A percentile compares a stretch with the other conserved stretches of the same genome.
These are phyloP conservation scores for Sequoiadendron giganteum DNA, from an alignment of 75 land plant species.

Conservation along the genomic window DNA sequence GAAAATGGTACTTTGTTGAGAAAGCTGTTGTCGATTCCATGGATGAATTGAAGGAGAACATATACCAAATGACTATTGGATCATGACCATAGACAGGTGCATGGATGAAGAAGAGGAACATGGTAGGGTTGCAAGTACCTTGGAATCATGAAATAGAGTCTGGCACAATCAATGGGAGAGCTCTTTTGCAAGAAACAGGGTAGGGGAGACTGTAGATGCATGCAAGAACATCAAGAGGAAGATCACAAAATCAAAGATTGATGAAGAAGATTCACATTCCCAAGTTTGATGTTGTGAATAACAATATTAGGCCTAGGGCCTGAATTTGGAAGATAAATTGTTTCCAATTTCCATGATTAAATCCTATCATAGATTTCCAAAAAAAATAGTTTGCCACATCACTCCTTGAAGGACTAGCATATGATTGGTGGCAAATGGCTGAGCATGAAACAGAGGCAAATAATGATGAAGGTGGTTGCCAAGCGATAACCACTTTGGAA, in stretches of 20 bases:
- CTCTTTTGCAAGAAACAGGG: too few relatives aligned
- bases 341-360: neutral
- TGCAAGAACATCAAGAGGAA: neutral
- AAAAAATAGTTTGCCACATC: too few relatives aligned
- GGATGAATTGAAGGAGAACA: neutral
- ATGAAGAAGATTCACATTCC: neutral
- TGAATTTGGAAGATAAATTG: neutral
- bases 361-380: too few relatives aligned
- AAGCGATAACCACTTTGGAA: neutral
- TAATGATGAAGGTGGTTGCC: neutral
- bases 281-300: neutral
- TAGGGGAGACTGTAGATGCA: neutral
- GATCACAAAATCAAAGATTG: neutral
- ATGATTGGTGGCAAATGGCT: neutral
- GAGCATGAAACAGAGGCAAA: neutral
- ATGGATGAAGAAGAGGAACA: neutral
- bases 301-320: neutral
- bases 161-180: too few relatives aligned
- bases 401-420: neutral
- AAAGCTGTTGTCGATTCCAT: neutral
- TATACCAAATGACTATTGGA: neutral
- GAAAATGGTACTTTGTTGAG: neutral
- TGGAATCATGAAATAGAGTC: too few relatives aligned
- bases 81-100: too few relatives aligned
- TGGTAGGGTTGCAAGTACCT: neutral